Conservation (phyloP, 306 rosid genomes). For the Cucurbita ficifolia region DNA sequence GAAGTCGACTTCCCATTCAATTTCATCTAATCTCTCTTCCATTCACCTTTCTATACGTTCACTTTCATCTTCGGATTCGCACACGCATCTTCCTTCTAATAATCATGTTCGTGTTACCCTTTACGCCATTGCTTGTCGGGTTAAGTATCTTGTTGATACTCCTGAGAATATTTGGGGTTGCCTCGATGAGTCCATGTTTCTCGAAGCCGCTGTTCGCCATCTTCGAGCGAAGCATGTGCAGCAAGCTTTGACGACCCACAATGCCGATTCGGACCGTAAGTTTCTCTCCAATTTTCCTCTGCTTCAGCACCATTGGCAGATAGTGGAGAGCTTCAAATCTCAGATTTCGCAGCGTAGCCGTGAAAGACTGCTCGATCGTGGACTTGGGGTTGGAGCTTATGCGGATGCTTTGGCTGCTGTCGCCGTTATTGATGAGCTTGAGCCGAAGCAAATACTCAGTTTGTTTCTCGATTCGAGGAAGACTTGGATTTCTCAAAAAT, state of each 20-base stretch:
- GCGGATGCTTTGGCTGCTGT: constrained; percentile 86
- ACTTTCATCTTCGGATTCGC: constrained; percentile 33
- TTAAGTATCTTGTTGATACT: constrained; percentile 83
- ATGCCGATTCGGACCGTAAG: constrained; percentile 19
- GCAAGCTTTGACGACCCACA: constrained; percentile 8
- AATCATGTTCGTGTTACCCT: constrained; percentile 23
- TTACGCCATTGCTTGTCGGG: constrained; percentile 72
- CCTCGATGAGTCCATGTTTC: constrained; percentile 86
- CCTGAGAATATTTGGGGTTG: constrained; percentile 97
- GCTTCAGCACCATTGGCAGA: constrained; percentile 98
- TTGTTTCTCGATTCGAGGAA: constrained; percentile 75
- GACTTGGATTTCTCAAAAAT: constrained; percentile 53
- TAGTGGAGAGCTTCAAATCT: constrained; percentile 72
- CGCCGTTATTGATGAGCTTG: constrained; percentile 61
- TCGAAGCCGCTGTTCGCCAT: constrained; percentile 74
- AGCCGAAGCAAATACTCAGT: constrained; percentile 44
- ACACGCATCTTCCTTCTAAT: constrained; percentile 18
- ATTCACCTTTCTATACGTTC: constrained; percentile 48
- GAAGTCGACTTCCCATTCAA: constrained; percentile 52
- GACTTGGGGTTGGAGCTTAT: constrained; percentile 39
- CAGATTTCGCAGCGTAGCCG: constrained; percentile 96
- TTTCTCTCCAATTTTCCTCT: constrained; percentile 60
- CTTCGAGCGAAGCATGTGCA: constrained; percentile 76
- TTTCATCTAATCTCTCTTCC: constrained; percentile 54
- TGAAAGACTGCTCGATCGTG: constrained; percentile 62